Evolutionary conservation across 768 basidiomycete genomes (phyloP).

Genomic region (Psilocybe cubensis): DNA sequence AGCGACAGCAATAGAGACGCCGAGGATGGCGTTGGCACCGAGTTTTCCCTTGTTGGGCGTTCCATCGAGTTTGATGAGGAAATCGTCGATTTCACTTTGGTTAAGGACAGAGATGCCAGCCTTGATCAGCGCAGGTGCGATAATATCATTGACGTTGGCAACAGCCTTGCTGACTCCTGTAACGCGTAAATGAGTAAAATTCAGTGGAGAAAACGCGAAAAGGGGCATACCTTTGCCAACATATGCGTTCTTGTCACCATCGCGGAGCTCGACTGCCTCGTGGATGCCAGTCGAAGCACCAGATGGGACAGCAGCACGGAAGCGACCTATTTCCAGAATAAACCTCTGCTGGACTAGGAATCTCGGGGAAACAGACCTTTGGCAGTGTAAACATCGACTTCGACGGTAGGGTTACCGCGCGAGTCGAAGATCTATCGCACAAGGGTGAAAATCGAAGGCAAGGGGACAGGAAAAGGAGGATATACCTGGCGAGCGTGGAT

Average conservation of each 20-base stretch:
- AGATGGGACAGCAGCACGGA: slow-evolving; percentile 94
- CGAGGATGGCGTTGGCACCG: slow-evolving; percentile 98
- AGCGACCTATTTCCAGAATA: slow-evolving; percentile 63
- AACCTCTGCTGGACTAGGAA: not conserved
- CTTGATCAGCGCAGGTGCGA: slow-evolving; percentile 88
- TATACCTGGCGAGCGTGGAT: slow-evolving; percentile 89
- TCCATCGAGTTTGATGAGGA: slow-evolving; percentile 97
- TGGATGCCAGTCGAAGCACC: slow-evolving; percentile 98
- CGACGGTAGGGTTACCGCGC: slow-evolving; percentile 97
- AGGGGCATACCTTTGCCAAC: slow-evolving; percentile 85
- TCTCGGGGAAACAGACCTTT: slow-evolving; percentile 60
- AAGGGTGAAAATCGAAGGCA: slow-evolving; percentile 8
- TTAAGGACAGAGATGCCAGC: slow-evolving; percentile 81
- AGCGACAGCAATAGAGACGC: slow-evolving; percentile 94
- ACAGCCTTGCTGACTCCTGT: slow-evolving; percentile 94
- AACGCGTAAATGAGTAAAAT: slow-evolving; percentile 13
- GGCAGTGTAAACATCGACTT: slow-evolving; percentile 86
- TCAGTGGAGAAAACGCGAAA: not conserved
- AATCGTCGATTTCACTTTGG: slow-evolving; percentile 96
- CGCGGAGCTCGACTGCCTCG: slow-evolving; percentile 98
- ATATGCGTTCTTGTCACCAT: slow-evolving; percentile 91
- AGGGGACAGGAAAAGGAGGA: slow-evolving; percentile 10
- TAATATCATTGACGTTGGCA: slow-evolving; percentile 88
- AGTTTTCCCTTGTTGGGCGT: slow-evolving; percentile 99
- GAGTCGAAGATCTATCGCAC: slow-evolving; percentile 93